A percentile compares a stretch with the other conserved stretches of the same genome.
Conservation (phyloP, 805 yeast species). For the Saturnispora gosingensis region DNA sequence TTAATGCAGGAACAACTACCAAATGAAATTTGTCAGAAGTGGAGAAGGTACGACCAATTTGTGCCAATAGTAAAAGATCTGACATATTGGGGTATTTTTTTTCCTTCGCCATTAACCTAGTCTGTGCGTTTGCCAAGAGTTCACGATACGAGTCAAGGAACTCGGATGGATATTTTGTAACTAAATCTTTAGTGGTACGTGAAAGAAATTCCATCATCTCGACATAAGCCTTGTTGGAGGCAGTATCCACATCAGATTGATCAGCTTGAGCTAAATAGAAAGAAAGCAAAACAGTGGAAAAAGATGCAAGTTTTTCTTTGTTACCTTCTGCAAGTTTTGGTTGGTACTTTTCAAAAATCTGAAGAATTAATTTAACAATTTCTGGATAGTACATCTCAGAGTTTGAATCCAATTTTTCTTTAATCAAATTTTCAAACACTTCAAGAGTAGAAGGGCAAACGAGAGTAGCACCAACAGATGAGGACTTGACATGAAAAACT, state of each 20-base stretch:
- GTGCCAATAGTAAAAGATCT: slow-evolving; percentile 58
- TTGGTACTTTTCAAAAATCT: slow-evolving; percentile 51
- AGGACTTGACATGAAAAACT: slow-evolving; percentile 18
- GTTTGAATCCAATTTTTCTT: not conserved
- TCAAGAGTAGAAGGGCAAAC: slow-evolving; percentile 43
- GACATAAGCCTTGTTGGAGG: slow-evolving; percentile 21
- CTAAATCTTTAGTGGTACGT: slow-evolving; percentile 42
- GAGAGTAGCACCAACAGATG: slow-evolving; percentile 12
- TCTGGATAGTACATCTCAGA: slow-evolving; percentile 30
- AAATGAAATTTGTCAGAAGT: slow-evolving; percentile 95
- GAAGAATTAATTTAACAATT: slow-evolving; percentile 40
- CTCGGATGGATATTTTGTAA: slow-evolving; percentile 55
- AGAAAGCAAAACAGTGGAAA: slow-evolving; percentile 54
- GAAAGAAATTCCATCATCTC: slow-evolving; percentile 31
- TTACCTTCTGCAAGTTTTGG: slow-evolving; percentile 79
- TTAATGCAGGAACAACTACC: slow-evolving; percentile 74
- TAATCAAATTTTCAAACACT: slow-evolving; percentile 31
- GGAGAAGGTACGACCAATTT: slow-evolving; percentile 75
- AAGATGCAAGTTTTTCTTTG: slow-evolving; percentile 57
- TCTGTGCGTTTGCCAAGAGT: slow-evolving; percentile 46
- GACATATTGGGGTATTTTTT: slow-evolving; percentile 30
- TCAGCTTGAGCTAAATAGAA: slow-evolving; percentile 47
- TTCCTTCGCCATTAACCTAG: slow-evolving; percentile 31
- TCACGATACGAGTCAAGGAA: slow-evolving; percentile 56
- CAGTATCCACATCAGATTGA: slow-evolving; percentile 16